phyloP scores from a whole-genome alignment of 78 protist genomes.

The Chrysochromulina tobinii region DNA sequence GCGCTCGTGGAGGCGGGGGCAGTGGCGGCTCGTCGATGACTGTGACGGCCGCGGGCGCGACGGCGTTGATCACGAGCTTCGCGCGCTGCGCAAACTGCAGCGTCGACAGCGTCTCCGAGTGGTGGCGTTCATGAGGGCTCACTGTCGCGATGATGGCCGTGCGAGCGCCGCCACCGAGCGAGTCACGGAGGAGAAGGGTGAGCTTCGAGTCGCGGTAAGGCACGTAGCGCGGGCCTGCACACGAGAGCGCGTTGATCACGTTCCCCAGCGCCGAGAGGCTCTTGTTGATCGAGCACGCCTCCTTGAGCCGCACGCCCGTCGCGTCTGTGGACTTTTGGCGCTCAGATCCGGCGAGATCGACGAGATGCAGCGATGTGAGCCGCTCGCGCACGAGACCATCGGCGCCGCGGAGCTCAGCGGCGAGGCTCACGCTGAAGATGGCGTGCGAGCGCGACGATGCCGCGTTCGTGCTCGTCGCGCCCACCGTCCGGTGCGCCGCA shows the following conservation, averaged over 20 bases:
- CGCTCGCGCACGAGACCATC: background rate
- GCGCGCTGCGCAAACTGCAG: background rate
- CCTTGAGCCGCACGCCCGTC: slow-evolving; percentile 52
- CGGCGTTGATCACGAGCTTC: background rate
- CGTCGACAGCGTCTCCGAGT: background rate
- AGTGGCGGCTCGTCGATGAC: no score
- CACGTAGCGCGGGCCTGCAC: background rate
- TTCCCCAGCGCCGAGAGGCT: slow-evolving; percentile 62
- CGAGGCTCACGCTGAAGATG: slow-evolving; percentile 49
- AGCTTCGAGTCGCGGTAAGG: slow-evolving; percentile 6
- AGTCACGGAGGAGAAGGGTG: background rate
- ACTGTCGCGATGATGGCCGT: background rate
- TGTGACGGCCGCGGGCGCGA: background rate
- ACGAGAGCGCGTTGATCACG: slow-evolving; percentile 62
- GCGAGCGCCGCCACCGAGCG: background rate
- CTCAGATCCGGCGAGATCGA: background rate
- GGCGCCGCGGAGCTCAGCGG: background rate
- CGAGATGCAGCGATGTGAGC: background rate
- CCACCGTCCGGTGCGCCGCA: background rate
- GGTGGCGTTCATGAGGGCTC: background rate
- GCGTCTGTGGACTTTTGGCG: slow-evolving; percentile 44
- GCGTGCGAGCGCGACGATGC: slow-evolving; percentile 66
- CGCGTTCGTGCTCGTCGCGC: slow-evolving; percentile 59
- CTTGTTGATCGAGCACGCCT: slow-evolving; percentile 69
- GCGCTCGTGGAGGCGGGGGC: no score